phyloP scores from a whole-genome alignment of 345 rosid genomes.

The Viola odorata region DNA sequence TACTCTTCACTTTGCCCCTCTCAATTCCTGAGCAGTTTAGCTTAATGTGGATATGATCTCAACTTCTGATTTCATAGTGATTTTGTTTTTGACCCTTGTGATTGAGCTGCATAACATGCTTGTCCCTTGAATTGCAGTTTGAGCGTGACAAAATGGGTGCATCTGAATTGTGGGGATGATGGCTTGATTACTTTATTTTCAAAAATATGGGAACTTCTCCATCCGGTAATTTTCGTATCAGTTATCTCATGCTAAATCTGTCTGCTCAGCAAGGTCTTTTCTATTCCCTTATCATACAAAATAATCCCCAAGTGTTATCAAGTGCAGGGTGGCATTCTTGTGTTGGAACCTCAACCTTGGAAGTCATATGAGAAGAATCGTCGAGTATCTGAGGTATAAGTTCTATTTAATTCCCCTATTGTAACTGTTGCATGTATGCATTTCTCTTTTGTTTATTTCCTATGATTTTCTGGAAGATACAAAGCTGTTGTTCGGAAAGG shows the following conservation, averaged over 20 bases:
- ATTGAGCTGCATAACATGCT: not conserved
- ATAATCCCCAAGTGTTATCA: not conserved
- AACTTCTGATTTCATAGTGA: too few relatives aligned
- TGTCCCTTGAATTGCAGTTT: constrained; percentile 43
- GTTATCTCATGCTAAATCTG: not conserved
- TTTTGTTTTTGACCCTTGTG: too few relatives aligned
- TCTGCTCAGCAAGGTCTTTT: not conserved
- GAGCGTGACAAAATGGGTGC: constrained; percentile 98
- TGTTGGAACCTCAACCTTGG: constrained; percentile 99
- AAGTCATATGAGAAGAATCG: constrained; percentile 78
- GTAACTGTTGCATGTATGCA: not conserved
- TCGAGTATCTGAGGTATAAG: constrained; percentile 64
- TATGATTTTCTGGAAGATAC: too few relatives aligned
- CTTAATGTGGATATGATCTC: too few relatives aligned
- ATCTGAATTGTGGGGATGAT: constrained; percentile 94
- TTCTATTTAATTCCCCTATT: not conserved
- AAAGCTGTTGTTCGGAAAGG: too few relatives aligned
- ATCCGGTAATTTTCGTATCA: constrained; percentile 41
- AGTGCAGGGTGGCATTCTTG: constrained; percentile 77
- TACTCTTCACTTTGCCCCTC: too few relatives aligned
- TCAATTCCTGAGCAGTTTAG: too few relatives aligned
- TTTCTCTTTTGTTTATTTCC: not conserved
- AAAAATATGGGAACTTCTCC: constrained; percentile 74
- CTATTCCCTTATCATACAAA: not conserved
- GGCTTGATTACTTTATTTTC: constrained; percentile 71